Evolutionary conservation across 352 stramenopile species (phyloP), one percentile per base, ranked within the genome.

Genomic region (Globisporangium camurandrum): DNA sequence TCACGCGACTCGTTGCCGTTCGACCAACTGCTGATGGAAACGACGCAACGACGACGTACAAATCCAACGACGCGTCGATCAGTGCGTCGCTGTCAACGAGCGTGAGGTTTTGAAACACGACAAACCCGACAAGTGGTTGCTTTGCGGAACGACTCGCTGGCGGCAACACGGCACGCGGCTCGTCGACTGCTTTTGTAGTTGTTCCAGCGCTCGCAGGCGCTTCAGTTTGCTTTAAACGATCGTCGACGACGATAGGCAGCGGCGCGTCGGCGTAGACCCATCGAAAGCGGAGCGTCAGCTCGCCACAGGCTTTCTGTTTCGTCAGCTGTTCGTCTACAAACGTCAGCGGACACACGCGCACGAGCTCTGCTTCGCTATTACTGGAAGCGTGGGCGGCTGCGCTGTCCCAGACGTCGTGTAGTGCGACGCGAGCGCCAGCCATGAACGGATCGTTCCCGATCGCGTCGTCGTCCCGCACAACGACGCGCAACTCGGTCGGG

Each of bases 381-480:
- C 23, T 16, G n/a, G 42, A 23, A 1, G 8, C 11, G n/a, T 22
- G 19, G 12, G 41, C 33, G 10, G 42, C 37, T 24, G 49, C 52
- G 20, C 61, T 42, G n/a, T n/a, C n/a, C 67, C 67, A 76, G 16
- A 74, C 42, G 19, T 66, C 47, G 26, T 54, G 19, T 20, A 83
- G 59, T 4, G 22, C 17, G 28, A 83, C 51, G 4, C 66, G 56
- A 2, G 66, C 47, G 22, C 62, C 71, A 19, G 58, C 71, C 62
- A 83, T 77, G 50, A 65, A 79, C 1, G 64, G 56, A 50, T 77
- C 66, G 4, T 52, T 62, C 1, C 64, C 59, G 19, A 69, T 44
- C n/a, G 55, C 34, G 49, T 77, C 67, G 22, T 76, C 61, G 27
- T 83, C 71, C 2, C 64, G 61, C n/a, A 83, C 43, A 37, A 66